Conservation (phyloP, 108 stramenopile genomes). For the Tribonema minus region DNA sequence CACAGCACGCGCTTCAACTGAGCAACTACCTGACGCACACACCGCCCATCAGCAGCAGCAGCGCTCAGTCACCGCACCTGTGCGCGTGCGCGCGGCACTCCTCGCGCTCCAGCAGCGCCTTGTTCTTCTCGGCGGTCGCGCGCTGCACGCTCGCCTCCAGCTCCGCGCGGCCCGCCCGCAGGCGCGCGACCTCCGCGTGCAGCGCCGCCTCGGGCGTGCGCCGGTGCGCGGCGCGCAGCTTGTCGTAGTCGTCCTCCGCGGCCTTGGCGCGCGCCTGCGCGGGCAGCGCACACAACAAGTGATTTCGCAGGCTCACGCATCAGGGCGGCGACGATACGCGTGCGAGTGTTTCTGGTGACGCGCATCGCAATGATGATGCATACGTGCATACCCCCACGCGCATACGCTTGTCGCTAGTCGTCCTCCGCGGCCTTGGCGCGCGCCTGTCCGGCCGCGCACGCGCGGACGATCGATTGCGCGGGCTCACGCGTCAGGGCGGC, state of each 20-base stretch:
- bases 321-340: no score
- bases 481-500: not conserved
- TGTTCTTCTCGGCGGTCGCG: conserved; percentile 38
- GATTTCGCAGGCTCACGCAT: not conserved
- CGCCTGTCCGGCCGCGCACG: not conserved
- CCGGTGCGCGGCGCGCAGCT: conserved; percentile 36
- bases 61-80: not conserved
- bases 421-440: conserved; percentile 7
- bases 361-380: no score
- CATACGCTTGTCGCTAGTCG: no score
- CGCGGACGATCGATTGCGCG: not conserved
- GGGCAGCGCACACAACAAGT: not conserved
- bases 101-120: conserved; percentile 44
- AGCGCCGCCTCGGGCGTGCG: conserved; percentile 48
- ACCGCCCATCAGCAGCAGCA: no score
- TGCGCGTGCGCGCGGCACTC: conserved; percentile 46
- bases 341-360: no score
- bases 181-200: conserved; percentile 40
- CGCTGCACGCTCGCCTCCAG: conserved; percentile 44
- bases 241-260: conserved; percentile 39
- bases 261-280: conserved; percentile 5
- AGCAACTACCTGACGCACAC: no score
- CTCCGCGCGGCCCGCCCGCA: conserved; percentile 48
- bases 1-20: no score
- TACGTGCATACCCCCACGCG: no score